Conservation (phyloP, 2,329 filamentous ascomycete species). For the Gnomoniopsis sp. region DNA sequence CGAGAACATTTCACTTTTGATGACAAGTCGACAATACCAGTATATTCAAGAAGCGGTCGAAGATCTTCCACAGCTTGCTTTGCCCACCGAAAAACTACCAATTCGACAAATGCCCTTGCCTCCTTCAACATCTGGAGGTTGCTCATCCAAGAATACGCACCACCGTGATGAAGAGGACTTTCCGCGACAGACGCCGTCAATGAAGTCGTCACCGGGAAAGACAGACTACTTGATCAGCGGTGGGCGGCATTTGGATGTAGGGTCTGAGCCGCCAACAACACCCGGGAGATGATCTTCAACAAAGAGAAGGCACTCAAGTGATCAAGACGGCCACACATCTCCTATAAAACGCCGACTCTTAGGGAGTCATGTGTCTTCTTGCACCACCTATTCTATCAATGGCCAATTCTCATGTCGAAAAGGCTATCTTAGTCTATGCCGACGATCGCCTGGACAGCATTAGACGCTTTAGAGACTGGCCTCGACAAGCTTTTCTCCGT, state of each 20-base stretch:
- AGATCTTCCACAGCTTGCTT: neutral
- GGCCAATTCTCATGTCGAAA: neutral
- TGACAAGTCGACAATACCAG: neutral
- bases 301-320: neutral
- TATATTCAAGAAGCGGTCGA: neutral
- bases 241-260: no score
- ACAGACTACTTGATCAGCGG: no score
- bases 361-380: neutral
- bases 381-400: conserved; percentile 2
- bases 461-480: neutral
- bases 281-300: neutral
- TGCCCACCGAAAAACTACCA: neutral
- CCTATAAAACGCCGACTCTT: neutral
- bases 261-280: neutral
- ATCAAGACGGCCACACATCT: neutral
- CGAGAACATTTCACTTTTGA: neutral
- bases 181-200: no score
- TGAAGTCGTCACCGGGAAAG: no score
- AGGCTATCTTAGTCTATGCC: neutral
- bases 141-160: no score
- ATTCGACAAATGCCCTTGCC: neutral
- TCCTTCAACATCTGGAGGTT: neutral
- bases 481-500: neutral
- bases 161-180: no score
- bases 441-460: neutral